These are phyloP conservation scores for Senna tora DNA, from an alignment of 306 rosid genomes.

Conservation along the genomic window DNA sequence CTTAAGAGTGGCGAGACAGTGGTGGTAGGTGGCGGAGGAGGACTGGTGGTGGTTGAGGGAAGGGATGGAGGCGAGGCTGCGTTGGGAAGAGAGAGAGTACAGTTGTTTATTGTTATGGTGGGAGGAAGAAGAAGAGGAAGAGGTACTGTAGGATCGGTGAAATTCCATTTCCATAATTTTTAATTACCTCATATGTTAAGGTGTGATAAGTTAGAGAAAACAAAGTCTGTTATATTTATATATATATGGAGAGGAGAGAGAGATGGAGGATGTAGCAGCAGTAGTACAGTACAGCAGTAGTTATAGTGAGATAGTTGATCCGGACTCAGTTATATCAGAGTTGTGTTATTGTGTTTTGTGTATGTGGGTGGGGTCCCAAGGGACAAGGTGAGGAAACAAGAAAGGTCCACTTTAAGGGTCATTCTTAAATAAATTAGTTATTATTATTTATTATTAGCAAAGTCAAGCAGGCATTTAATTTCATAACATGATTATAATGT, in stretches of 20 bases:
- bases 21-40: constrained; percentile 36
- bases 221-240: constrained; percentile 36
- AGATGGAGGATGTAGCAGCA: background rate
- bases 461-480: too few species aligned
- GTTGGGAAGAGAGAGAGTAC: constrained; percentile 56
- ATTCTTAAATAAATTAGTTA: background rate
- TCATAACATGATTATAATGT: too few species aligned
- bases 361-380: constrained; percentile 31
- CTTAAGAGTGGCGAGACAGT: constrained; percentile 65
- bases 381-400: constrained; percentile 25
- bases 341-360: too few species aligned
- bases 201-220: constrained; percentile 24
- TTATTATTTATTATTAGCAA: too few species aligned
- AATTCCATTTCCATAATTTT: constrained; percentile 49
- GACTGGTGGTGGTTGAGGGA: constrained; percentile 33
- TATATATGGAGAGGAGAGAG: constrained; percentile 41
- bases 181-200: constrained; percentile 35
- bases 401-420: constrained; percentile 7
- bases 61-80: constrained; percentile 60
- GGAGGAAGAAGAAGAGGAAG: constrained; percentile 41
- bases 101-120: too few species aligned
- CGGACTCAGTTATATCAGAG: constrained; percentile 1
- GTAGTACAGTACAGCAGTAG: too few species aligned
- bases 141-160: constrained; percentile 38
- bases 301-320: background rate